A percentile compares a stretch with the other conserved stretches of the same genome.
Evolutionary conservation across 2,329 filamentous ascomycete genomes (phyloP).

Genomic region (Neocucurbitaria cava): DNA sequence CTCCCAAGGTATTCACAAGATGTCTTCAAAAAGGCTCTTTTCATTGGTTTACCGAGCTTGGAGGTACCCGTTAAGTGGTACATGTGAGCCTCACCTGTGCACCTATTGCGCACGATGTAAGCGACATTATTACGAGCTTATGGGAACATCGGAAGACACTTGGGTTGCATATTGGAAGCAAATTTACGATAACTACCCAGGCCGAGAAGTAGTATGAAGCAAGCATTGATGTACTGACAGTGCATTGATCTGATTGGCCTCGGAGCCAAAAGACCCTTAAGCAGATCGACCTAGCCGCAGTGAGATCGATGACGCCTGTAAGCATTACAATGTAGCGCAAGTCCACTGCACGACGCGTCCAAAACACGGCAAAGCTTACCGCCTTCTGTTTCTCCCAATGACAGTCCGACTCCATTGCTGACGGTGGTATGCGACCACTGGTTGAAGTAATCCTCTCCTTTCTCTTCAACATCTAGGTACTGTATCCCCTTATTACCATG

Average conservation of each 20-base stretch:
- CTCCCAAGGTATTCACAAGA: background rate
- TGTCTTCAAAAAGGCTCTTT: background rate
- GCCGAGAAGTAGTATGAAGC: background rate
- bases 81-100: too few species aligned
- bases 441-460: background rate
- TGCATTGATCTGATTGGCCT: background rate
- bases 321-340: too few species aligned
- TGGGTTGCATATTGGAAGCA: too few species aligned
- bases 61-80: too few species aligned
- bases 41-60: background rate
- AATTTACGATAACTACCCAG: too few species aligned
- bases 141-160: too few species aligned
- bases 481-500: background rate
- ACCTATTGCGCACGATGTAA: too few species aligned
- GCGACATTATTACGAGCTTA: too few species aligned
- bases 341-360: constrained; percentile 8
- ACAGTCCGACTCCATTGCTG: constrained; percentile 1
- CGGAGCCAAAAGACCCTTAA: background rate
- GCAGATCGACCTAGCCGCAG: constrained; percentile 1
- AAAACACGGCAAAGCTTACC: constrained; percentile 5
- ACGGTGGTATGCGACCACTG: background rate
- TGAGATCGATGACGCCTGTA: constrained; percentile 16
- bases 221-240: background rate
- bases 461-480: background rate
- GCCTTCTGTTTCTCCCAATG: constrained; percentile 5